These are phyloP conservation scores for Acacia concinna DNA, from an alignment of 331 rosid species.

Conservation along the genomic window DNA sequence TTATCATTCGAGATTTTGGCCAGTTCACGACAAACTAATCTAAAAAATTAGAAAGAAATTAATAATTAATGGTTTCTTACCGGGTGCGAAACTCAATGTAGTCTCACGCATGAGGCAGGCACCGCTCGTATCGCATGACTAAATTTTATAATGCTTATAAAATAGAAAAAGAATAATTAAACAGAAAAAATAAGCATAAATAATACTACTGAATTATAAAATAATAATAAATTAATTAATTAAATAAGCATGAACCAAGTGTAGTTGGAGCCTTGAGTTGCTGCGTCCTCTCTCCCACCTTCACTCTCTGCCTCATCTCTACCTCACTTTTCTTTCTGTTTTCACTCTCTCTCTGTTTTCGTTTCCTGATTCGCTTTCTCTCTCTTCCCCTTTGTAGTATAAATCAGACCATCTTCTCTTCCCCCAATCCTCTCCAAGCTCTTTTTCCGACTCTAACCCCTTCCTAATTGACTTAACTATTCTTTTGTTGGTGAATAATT, in stretches of 20 bases:
- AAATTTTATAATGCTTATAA: constrained; percentile 27
- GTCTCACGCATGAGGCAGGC: constrained; percentile 50
- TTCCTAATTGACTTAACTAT: neutral
- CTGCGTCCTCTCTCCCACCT: neutral
- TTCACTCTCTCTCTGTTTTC: constrained; percentile 20
- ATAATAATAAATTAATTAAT: neutral
- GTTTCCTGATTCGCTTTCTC: constrained; percentile 14
- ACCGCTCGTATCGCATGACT: constrained; percentile 66
- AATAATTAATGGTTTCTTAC: neutral
- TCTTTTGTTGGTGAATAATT: neutral
- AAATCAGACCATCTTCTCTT: constrained; percentile 4
- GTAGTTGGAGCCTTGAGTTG: constrained; percentile 17
- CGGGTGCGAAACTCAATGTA: constrained; percentile 48
- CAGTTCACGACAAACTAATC: neutral
- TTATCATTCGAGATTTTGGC: neutral
- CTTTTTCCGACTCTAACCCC: neutral
- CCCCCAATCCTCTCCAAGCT: neutral
- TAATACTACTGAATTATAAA: too few species aligned
- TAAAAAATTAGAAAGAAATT: neutral
- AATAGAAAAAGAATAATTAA: neutral
- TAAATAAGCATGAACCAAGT: constrained; percentile 24
- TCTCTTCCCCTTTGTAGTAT: neutral
- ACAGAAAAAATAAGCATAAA: neutral
- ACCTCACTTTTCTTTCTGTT: neutral
- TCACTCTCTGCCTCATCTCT: neutral